Conservation (phyloP, 1,139 yeast species). For the Yamadazyma friedrichii region DNA sequence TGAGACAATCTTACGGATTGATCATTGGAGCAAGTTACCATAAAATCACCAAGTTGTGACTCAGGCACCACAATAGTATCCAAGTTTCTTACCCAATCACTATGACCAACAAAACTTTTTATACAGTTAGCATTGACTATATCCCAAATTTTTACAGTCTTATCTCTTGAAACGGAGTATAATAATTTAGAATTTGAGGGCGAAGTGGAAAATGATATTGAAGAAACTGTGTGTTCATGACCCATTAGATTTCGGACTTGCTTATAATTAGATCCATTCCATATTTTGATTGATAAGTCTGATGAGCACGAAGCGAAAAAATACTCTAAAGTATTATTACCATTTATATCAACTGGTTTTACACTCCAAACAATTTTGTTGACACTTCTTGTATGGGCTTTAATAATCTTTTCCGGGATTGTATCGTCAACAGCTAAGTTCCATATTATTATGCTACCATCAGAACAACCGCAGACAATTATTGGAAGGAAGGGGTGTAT, state of each 20-base stretch:
- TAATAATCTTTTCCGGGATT: constrained; percentile 64
- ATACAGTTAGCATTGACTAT: constrained; percentile 64
- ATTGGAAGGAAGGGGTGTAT: constrained; percentile 75
- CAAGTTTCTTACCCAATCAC: constrained; percentile 83
- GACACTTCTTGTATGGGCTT: constrained; percentile 77
- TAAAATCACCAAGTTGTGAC: constrained; percentile 47
- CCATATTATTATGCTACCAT: constrained; percentile 77
- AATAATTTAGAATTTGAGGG: constrained; percentile 38
- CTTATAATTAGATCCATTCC: constrained; percentile 58
- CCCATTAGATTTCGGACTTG: constrained; percentile 71
- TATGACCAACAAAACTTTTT: constrained; percentile 70
- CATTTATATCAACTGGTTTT: constrained; percentile 28
- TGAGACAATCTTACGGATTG: constrained; percentile 68
- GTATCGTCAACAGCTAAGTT: constrained; percentile 55
- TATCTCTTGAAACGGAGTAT: constrained; percentile 78
- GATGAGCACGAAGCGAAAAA: constrained; percentile 64
- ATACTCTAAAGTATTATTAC: constrained; percentile 15
- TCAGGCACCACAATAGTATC: constrained; percentile 32
- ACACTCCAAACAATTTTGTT: constrained; percentile 57
- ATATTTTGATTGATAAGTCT: constrained; percentile 69
- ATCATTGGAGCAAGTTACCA: constrained; percentile 81
- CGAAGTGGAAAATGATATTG: constrained; percentile 52
- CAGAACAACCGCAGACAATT: constrained; percentile 66
- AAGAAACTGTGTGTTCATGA: constrained; percentile 87
- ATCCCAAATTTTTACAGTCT: constrained; percentile 76